Evolutionary conservation across 495 filamentous ascomycete genomes (phyloP).

Genomic region (Tuber brumale): DNA sequence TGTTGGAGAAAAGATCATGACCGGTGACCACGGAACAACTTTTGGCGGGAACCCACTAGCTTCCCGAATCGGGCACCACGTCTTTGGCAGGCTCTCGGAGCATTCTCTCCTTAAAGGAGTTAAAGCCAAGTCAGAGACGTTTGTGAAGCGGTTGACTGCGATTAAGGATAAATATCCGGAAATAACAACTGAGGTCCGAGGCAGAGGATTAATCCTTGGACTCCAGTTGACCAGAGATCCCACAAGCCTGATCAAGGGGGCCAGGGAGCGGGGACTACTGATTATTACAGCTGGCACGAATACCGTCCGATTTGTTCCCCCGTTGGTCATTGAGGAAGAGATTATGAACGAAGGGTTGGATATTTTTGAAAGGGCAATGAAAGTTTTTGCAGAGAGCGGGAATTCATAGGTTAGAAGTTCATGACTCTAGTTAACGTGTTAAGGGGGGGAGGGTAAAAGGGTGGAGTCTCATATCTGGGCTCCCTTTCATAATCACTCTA

Average conservation of each 20-base stretch:
- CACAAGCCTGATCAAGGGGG: slow-evolving; percentile 66
- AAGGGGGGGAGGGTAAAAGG: not conserved
- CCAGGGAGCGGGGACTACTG: slow-evolving; percentile 78
- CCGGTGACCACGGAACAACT: slow-evolving; percentile 93
- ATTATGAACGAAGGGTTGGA: slow-evolving; percentile 68
- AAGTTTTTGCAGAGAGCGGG: slow-evolving; percentile 31
- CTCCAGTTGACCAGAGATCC: slow-evolving; percentile 70
- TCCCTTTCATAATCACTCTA: not conserved
- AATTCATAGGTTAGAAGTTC: not conserved
- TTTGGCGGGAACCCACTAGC: slow-evolving; percentile 94
- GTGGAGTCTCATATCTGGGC: not conserved
- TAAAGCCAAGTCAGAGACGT: slow-evolving; percentile 56
- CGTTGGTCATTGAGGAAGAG: slow-evolving; percentile 64
- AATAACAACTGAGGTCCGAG: slow-evolving; percentile 69
- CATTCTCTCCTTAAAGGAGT: slow-evolving; percentile 60
- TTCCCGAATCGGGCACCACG: slow-evolving; percentile 73
- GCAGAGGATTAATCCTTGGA: slow-evolving; percentile 76
- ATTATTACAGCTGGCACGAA: slow-evolving; percentile 89
- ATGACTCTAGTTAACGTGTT: not conserved
- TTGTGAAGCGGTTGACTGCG: slow-evolving; percentile 56
- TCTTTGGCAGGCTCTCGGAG: slow-evolving; percentile 66
- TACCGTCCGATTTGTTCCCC: slow-evolving; percentile 79
- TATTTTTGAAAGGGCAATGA: slow-evolving; percentile 72
- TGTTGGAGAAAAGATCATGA: slow-evolving; percentile 75
- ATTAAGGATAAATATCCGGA: slow-evolving; percentile 63